Percentiles rank a stretch among this genome's conserved stretches.
Conservation (phyloP, 1,284 basidiomycete species). For the Rhizopogon hawkerae region DNA sequence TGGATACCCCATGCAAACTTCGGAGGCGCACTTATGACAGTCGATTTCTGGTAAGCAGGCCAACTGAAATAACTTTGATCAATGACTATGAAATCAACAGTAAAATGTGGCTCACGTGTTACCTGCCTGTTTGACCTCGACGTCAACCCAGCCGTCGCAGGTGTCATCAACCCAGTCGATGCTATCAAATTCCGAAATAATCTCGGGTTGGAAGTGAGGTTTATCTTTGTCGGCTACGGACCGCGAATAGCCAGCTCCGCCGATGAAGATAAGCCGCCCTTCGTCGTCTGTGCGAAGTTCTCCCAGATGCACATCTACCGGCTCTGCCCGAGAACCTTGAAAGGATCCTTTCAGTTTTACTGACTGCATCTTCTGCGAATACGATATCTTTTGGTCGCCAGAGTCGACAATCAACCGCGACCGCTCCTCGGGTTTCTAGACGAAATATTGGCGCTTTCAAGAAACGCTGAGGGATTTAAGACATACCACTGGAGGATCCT, state of each 20-base stretch:
- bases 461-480: neutral
- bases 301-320: conserved; percentile 14
- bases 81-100: neutral
- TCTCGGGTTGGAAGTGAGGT: conserved; percentile 11
- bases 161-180: conserved; percentile 19
- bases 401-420: conserved; percentile 1
- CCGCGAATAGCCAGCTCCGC: conserved; percentile 14
- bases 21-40: conserved; percentile 24
- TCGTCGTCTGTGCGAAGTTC: conserved; percentile 15
- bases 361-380: too few relatives aligned
- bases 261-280: conserved; percentile 19
- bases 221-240: conserved; percentile 5
- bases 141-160: conserved; percentile 19
- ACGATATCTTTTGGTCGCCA: neutral
- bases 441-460: neutral
- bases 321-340: conserved; percentile 6
- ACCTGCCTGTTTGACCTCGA: conserved; percentile 4
- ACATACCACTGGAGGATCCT: neutral
- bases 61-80: neutral
- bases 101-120: neutral
- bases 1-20: conserved; percentile 27
- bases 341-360: conserved; percentile 5
- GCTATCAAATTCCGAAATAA: conserved; percentile 18
- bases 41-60: conserved; percentile 12
- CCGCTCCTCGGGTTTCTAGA: neutral